Base-by-base conservation (phyloP, 1,284 basidiomycete genomes). In the Earliella scabrosa region DNA sequence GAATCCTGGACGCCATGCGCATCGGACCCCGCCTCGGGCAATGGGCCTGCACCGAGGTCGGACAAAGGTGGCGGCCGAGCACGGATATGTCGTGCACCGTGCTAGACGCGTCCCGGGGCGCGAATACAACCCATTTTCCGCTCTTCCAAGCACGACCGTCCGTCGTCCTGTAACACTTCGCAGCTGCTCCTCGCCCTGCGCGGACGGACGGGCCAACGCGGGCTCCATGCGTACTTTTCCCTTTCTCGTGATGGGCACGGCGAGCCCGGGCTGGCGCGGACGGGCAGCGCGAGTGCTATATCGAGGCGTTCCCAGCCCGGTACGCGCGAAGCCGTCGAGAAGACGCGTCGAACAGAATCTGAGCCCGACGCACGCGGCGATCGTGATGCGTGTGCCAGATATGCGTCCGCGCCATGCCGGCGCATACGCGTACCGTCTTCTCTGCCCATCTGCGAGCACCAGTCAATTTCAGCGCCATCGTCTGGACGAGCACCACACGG, bases 301-400 rank as follows among this genome's bases (percentile, higher is more conserved):
- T 21, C 13, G 31, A 23, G 14, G 14, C 29, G 24, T 10, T 21
- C 29, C 26, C 29, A 32, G n/a, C 31, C 21, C 10, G 9, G 34
- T 5, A 18, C 23, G 36, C 45, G 11, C 32, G 34, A 47, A 47
- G n/a, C 9, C 32, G 24, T 13, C 11, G 23, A 31, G 44, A 43
- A 32, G 20, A 8, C 32, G 16, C 24, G 32, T 47, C 45, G 20
- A 34, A 35, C 32, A 38, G 24, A n/a, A 47, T 38, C 24, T 26
- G 34, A 24, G 35, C 2, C 45, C 45, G 45, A 36, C 45, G 23
- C 34, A 26, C 29, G 34, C 45, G 45, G 45, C 45, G 45, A 47
- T 47, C 45, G 45, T 47, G 45, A 46, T 46, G 20, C 45, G 27
- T 21, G 31, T 38, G 45, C 45, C 34, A 47, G 45, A 47, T 27